Base-by-base conservation (phyloP, 352 stramenopile species). In the Phytophthora citrophthora region DNA sequence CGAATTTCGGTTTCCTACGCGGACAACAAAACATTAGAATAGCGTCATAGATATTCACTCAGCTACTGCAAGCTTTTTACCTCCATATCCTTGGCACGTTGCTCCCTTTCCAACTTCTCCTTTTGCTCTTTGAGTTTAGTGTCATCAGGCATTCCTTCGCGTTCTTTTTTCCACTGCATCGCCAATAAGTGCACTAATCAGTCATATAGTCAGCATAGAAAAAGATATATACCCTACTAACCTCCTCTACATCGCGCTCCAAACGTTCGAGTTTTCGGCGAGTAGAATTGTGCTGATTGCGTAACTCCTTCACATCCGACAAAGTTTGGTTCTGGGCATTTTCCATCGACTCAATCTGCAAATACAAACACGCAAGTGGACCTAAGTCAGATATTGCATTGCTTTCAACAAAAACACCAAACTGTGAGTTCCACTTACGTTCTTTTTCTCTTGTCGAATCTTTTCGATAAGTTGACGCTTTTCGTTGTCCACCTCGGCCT, bases 61-160 rank as follows among this genome's bases (percentile, higher is more conserved):
- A 34, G 29, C 29, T 34, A 34, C 8, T 34, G 29, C 29, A 34
- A 13, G 7, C 29, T 13, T 32, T 16, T 3, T 54, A 92, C 83
- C 77, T 94, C 82, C 55, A 91, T 73, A 50, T 90, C 81, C 61
- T 88, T 89, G 1, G 75, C 65, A 9, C 86, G 82, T 49, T 94
- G 83, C 15, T 89, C 68, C 26, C 56, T 83, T 40, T 94, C 86
- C 3, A 93, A 41, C 23, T 82, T 65, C 10, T 81, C 64, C 50
- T 94, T 94, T 61, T 82, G 70, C 15, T 65, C 23, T 61, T 89
- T 91, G 12, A 93, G 38, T 1, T 78, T 49, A 12, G 47, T 40
- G 64, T 90, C 77, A 32, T 85, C 60, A 6, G 72, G 54, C 73
- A 94, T 91, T 24, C 58, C 52, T 10, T 64, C 64, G 1, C 79